A percentile compares a stretch with the other conserved stretches of the same genome.
Evolutionary conservation across 768 basidiomycete genomes (phyloP).

Genomic region (Brasilioporus rufonigricans): DNA sequence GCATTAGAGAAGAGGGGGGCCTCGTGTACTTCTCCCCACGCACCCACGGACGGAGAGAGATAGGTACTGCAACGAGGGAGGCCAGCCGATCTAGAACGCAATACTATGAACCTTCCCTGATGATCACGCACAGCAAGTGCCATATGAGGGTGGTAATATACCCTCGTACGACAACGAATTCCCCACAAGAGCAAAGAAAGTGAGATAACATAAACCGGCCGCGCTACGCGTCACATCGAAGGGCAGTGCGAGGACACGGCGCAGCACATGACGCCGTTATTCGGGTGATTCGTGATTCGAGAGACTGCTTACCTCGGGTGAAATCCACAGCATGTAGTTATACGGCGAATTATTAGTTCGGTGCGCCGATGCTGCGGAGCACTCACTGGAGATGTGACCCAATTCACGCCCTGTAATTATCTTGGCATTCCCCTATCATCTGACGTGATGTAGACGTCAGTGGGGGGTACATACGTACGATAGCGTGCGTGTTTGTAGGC

Average conservation of each 20-base stretch:
- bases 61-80: neutral
- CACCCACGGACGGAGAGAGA: constrained; percentile 3
- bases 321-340: neutral
- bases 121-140: constrained; percentile 10
- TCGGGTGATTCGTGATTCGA: neutral
- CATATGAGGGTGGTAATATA: constrained; percentile 1
- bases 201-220: neutral
- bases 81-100: neutral
- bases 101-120: neutral
- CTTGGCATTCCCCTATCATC: no score
- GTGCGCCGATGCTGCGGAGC: neutral
- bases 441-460: no score
- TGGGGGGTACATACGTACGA: neutral
- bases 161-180: neutral
- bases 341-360: neutral
- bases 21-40: neutral
- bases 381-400: neutral
- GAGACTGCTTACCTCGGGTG: neutral
- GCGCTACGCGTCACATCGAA: neutral
- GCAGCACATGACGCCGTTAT: no score
- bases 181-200: neutral
- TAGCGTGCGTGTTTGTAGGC: neutral
- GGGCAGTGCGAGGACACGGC: no score
- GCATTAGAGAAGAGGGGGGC: neutral
- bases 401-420: neutral